phyloP scores from a whole-genome alignment of 2,329 filamentous ascomycete genomes.

The Aspergillus tubingensis region DNA sequence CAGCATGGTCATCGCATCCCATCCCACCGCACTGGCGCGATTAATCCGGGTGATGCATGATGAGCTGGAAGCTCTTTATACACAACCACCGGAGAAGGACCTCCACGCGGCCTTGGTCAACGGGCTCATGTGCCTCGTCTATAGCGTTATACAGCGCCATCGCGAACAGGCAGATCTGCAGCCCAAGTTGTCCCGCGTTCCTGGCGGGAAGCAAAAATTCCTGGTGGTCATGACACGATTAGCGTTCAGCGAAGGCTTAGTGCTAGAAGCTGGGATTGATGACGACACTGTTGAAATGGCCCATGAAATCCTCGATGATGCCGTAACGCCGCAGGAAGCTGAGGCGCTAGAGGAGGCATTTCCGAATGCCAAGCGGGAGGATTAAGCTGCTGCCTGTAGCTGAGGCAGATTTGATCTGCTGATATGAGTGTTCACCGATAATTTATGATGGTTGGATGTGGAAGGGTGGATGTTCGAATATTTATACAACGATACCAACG shows the following conservation, averaged over 20 bases:
- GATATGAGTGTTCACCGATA: too few relatives aligned
- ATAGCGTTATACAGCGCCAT: slow-evolving; percentile 62
- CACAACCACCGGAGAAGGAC: slow-evolving; percentile 48
- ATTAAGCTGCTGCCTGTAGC: slow-evolving; percentile 6
- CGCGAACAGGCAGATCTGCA: slow-evolving; percentile 67
- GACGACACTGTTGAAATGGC: slow-evolving; percentile 79
- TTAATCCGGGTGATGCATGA: slow-evolving; percentile 76
- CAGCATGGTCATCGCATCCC: slow-evolving; percentile 64
- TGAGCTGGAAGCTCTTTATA: slow-evolving; percentile 64
- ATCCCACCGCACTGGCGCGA: slow-evolving; percentile 70
- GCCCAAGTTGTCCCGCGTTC: slow-evolving; percentile 68
- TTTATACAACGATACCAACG: too few relatives aligned
- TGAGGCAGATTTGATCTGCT: too few relatives aligned
- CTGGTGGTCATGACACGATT: slow-evolving; percentile 76
- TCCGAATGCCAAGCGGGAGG: slow-evolving; percentile 38
- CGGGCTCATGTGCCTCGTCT: slow-evolving; percentile 60
- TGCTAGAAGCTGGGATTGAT: slow-evolving; percentile 75
- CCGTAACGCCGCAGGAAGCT: slow-evolving; percentile 77
- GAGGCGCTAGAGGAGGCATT: slow-evolving; percentile 58
- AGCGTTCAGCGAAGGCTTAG: slow-evolving; percentile 79
- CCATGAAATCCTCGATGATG: slow-evolving; percentile 76
- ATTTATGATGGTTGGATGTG: too few relatives aligned
- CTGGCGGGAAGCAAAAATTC: slow-evolving; percentile 78
- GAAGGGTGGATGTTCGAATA: too few relatives aligned
- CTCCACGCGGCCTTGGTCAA: slow-evolving; percentile 59